A percentile compares a stretch with the other conserved stretches of the same genome.
Evolutionary conservation across 768 basidiomycete genomes (phyloP).

Genomic region (Trametes maxima): DNA sequence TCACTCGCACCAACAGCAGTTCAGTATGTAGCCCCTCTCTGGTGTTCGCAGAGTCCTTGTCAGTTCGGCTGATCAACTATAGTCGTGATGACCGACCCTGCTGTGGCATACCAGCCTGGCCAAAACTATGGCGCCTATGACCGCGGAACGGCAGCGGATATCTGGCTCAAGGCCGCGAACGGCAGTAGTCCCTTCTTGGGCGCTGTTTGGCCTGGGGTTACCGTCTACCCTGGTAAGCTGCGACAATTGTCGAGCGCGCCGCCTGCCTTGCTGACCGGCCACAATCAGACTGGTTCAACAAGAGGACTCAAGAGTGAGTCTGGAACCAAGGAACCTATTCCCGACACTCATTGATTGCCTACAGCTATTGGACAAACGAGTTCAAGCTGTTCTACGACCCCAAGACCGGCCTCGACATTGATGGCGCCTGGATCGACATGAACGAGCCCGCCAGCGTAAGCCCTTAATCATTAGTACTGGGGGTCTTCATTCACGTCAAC

Average conservation of each 20-base stretch:
- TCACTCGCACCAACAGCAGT: conserved; percentile 61
- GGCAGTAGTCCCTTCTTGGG: conserved; percentile 57
- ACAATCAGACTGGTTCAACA: conserved; percentile 58
- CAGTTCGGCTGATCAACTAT: background rate
- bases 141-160: conserved; percentile 51
- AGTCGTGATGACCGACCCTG: conserved; percentile 80
- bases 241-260: too few relatives aligned
- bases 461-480: background rate
- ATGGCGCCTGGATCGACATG: conserved; percentile 78
- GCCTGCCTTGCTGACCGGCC: too few relatives aligned
- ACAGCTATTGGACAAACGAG: conserved; percentile 64
- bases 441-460: conserved; percentile 70
- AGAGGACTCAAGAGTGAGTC: conserved; percentile 50
- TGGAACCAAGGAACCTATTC: background rate
- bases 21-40: conserved; percentile 24
- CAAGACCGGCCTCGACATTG: conserved; percentile 59
- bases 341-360: background rate
- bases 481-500: background rate
- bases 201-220: conserved; percentile 61
- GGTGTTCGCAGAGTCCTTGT: background rate
- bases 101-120: conserved; percentile 54
- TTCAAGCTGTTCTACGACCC: conserved; percentile 59
- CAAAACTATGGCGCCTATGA: conserved; percentile 55
- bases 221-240: conserved; percentile 38
- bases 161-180: conserved; percentile 66